phyloP scores from a whole-genome alignment of 441 rosid species.

The Adansonia gregorii region DNA sequence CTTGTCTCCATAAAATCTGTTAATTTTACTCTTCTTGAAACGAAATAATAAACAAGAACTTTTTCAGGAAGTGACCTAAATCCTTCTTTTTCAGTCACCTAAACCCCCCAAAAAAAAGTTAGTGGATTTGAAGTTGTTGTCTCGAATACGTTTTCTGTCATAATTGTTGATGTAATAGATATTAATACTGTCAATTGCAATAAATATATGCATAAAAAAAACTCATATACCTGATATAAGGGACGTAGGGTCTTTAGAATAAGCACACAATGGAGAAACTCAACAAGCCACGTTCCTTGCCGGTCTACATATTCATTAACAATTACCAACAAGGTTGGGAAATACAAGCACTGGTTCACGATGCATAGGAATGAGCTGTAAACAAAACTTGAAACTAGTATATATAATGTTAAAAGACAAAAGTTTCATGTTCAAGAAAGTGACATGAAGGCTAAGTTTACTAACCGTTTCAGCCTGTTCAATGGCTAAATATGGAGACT shows the following conservation, averaged over 20 bases:
- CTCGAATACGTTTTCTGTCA: too few relatives aligned
- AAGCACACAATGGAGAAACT: not conserved
- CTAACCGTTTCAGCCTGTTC: not conserved
- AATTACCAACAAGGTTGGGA: not conserved
- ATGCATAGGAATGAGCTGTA: not conserved
- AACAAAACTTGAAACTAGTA: not conserved
- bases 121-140: too few relatives aligned
- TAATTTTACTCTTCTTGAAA: not conserved
- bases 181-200: too few relatives aligned
- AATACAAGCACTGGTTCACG: not conserved
- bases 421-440: not conserved
- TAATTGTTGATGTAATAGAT: too few relatives aligned
- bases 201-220: too few relatives aligned
- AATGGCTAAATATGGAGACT: not conserved
- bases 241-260: not conserved
- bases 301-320: too few relatives aligned
- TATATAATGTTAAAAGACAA: not conserved
- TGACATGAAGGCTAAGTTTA: not conserved
- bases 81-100: not conserved
- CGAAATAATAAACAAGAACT: not conserved
- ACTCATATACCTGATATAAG: not conserved
- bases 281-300: not conserved
- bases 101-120: too few relatives aligned
- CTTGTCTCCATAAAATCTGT: not conserved
- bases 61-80: not conserved